phyloP scores from a whole-genome alignment of 495 filamentous ascomycete genomes.

The Parathielavia hyrcaniae region DNA sequence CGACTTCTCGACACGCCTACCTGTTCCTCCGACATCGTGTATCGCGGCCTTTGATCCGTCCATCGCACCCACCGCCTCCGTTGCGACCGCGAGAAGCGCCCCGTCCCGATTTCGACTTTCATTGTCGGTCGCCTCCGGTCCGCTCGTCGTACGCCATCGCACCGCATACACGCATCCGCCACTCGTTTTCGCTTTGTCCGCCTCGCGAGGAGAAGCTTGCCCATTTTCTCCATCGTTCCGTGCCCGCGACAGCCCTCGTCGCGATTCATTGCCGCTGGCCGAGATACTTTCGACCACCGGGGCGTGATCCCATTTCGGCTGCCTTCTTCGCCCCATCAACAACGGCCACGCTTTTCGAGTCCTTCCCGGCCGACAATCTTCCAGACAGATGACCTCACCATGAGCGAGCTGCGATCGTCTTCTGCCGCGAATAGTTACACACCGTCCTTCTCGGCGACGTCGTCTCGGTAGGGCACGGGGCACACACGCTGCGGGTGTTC shows the following conservation, averaged over 20 bases:
- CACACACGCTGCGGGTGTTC: slow-evolving; percentile 8
- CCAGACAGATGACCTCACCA: slow-evolving; percentile 38
- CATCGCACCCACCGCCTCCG: slow-evolving; percentile 1
- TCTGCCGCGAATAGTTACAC: slow-evolving; percentile 31
- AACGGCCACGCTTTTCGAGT: not conserved
- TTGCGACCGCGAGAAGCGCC: not conserved
- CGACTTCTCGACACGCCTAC: slow-evolving; percentile 5
- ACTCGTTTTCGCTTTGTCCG: slow-evolving; percentile 2
- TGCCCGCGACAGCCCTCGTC: no score
- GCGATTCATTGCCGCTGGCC: not conserved
- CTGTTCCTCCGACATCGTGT: slow-evolving; percentile 5
- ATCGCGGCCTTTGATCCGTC: slow-evolving; percentile 1
- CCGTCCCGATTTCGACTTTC: not conserved
- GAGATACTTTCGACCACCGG: not conserved
- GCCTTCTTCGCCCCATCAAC: not conserved
- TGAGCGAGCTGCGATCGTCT: slow-evolving; percentile 40
- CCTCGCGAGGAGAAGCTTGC: not conserved
- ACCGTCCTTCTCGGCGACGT: slow-evolving; percentile 29
- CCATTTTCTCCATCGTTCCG: no score
- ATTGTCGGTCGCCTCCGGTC: not conserved
- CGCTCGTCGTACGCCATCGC: not conserved
- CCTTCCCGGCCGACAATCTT: not conserved
- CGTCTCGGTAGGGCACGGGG: slow-evolving; percentile 34
- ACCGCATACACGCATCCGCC: not conserved
- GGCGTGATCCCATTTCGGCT: not conserved